Percentiles rank a stretch among this genome's conserved stretches.
These are phyloP conservation scores for Cyclostephanos tholiformis DNA, from an alignment of 108 stramenopile genomes.

Conservation along the genomic window DNA sequence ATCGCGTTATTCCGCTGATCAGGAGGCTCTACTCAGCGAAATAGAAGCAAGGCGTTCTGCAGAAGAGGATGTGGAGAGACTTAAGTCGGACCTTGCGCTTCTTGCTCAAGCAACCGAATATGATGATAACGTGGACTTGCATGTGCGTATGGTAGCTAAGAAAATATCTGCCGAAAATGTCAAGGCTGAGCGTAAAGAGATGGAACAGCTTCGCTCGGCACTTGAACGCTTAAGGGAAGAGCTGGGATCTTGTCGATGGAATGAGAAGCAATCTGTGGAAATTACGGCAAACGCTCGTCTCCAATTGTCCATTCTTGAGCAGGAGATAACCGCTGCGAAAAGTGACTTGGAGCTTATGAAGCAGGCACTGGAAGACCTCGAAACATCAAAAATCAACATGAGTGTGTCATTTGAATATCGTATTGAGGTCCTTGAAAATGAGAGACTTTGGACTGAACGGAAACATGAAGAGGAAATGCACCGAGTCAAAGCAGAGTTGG, in stretches of 20 bases:
- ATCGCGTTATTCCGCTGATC: slow-evolving; percentile 47
- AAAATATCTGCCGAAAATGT: slow-evolving; percentile 63
- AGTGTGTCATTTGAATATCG: slow-evolving; percentile 73
- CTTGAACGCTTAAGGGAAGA: slow-evolving; percentile 64
- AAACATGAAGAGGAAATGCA: slow-evolving; percentile 62
- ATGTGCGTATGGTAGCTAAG: slow-evolving; percentile 60
- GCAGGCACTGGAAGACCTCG: slow-evolving; percentile 73
- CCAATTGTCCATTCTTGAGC: slow-evolving; percentile 67
- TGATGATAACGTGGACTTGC: slow-evolving; percentile 41
- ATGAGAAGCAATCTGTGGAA: slow-evolving; percentile 69
- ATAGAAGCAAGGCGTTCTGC: slow-evolving; percentile 51
- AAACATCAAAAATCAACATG: slow-evolving; percentile 59
- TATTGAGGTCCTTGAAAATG: slow-evolving; percentile 71
- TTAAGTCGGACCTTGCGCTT: slow-evolving; percentile 67
- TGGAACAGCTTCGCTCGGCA: slow-evolving; percentile 64
- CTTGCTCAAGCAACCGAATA: slow-evolving; percentile 64
- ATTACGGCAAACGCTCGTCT: slow-evolving; percentile 59
- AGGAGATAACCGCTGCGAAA: slow-evolving; percentile 75
- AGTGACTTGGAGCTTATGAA: slow-evolving; percentile 67
- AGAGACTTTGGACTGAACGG: slow-evolving; percentile 53
- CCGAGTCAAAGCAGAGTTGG: slow-evolving; percentile 63
- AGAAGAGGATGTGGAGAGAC: slow-evolving; percentile 57
- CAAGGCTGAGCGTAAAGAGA: slow-evolving; percentile 66
- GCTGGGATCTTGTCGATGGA: slow-evolving; percentile 59
- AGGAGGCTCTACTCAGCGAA: slow-evolving; percentile 49